These are phyloP conservation scores for Puya raimondii DNA, from an alignment of 176 grass and related monocot species.

Conservation along the genomic window DNA sequence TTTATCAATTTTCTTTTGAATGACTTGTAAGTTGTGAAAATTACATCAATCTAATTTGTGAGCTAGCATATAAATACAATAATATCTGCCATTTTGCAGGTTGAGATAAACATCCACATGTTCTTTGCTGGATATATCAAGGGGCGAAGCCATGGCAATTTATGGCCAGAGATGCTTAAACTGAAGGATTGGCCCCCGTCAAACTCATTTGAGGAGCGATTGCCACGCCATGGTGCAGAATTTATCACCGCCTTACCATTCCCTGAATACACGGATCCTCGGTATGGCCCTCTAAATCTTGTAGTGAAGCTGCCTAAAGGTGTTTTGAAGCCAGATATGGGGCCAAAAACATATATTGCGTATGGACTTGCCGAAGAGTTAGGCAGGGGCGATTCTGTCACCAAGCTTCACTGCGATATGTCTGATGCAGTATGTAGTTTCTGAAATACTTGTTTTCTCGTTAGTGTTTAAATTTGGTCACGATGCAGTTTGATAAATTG, in stretches of 20 bases:
- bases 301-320: conserved; percentile 42
- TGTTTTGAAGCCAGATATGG: conserved; percentile 57
- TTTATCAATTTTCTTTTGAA: no score
- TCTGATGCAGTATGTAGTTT: conserved; percentile 61
- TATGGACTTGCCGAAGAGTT: conserved; percentile 68
- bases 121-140: conserved; percentile 65
- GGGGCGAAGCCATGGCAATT: conserved; percentile 18
- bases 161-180: conserved; percentile 60
- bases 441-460: background rate
- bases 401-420: conserved; percentile 90
- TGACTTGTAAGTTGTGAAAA: background rate
- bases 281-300: conserved; percentile 70
- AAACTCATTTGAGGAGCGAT: conserved; percentile 58
- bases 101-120: conserved; percentile 46
- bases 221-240: conserved; percentile 76
- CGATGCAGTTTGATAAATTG: background rate
- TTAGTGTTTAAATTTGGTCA: background rate
- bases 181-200: conserved; percentile 77
- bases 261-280: conserved; percentile 77
- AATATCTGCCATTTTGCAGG: conserved; percentile 18
- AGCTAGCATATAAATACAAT: background rate
- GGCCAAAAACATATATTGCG: conserved; percentile 79
- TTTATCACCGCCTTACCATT: conserved; percentile 77
- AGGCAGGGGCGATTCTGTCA: conserved; percentile 80
- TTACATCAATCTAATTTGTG: background rate